Conservation (phyloP, 139 green algal genomes). For the Chlorella sp. region DNA sequence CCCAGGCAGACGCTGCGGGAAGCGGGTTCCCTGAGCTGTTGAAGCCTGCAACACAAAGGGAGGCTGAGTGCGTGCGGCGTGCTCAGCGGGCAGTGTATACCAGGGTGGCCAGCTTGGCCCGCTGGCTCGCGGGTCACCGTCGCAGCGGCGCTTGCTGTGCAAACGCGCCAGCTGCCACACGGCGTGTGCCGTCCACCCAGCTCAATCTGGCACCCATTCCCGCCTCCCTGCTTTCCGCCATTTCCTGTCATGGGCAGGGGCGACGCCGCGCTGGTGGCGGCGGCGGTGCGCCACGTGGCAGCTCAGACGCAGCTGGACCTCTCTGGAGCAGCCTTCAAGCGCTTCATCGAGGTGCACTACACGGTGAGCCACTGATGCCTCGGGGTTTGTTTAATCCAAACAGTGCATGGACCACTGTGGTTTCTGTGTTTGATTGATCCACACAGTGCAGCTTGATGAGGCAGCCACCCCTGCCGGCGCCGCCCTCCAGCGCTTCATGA, state of each 20-base stretch:
- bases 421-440: too few relatives aligned
- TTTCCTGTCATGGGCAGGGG: conserved; percentile 41
- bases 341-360: conserved; percentile 76
- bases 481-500: not conserved
- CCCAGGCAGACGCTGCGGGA: too few relatives aligned
- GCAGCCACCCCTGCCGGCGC: not conserved
- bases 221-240: conserved; percentile 1
- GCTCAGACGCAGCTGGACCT: conserved; percentile 63
- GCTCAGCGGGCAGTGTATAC: too few relatives aligned
- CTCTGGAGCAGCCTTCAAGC: conserved; percentile 62
- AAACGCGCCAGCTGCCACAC: too few relatives aligned
- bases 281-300: conserved; percentile 54
- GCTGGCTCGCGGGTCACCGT: too few relatives aligned
- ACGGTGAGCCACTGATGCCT: not conserved
- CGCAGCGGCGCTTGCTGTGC: too few relatives aligned
- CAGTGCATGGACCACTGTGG: not conserved
- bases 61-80: too few relatives aligned
- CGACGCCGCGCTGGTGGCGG: conserved; percentile 50
- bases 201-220: not conserved
- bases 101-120: too few relatives aligned
- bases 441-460: too few relatives aligned
- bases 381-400: not conserved
- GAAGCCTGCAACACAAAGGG: too few relatives aligned
- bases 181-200: not conserved
- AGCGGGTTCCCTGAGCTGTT: too few relatives aligned